Evolutionary conservation across 23 red algal genomes (phyloP).

Genomic region (Cyanidiococcus yangmingshanensis): DNA sequence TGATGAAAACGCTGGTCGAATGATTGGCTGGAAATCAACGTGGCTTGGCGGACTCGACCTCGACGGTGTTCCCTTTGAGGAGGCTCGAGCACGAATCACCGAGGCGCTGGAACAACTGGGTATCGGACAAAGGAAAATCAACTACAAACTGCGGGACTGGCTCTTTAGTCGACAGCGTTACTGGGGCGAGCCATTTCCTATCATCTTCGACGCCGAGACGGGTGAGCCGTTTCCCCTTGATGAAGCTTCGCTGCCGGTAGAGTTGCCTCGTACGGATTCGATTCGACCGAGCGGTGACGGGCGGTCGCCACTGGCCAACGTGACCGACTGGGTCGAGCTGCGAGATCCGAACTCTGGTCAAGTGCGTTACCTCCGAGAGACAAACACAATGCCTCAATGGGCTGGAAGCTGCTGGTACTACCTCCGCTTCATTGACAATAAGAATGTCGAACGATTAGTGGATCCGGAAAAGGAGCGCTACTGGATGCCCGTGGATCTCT

Average conservation of each 20-base stretch:
- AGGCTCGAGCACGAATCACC: conserved; percentile 45
- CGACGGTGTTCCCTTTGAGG: conserved; percentile 32
- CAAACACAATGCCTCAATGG: conserved; percentile 99
- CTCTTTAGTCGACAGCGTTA: conserved; percentile 96
- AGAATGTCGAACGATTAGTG: conserved; percentile 50
- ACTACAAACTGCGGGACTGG: conserved; percentile 98
- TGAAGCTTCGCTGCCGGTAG: conserved; percentile 61
- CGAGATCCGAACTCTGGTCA: conserved; percentile 24
- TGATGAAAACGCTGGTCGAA: neutral
- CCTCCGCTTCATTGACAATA: conserved; percentile 85
- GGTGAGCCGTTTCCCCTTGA: conserved; percentile 45
- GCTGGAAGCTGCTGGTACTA: conserved; percentile 99
- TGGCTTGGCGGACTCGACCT: conserved; percentile 44
- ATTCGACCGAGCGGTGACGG: conserved; percentile 68
- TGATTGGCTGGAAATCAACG: neutral
- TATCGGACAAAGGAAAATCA: conserved; percentile 36
- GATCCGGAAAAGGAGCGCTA: conserved; percentile 72
- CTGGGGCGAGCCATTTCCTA: conserved; percentile 99
- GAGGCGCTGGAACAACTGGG: conserved; percentile 38
- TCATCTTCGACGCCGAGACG: conserved; percentile 67
- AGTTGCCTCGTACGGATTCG: conserved; percentile 50
- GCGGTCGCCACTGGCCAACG: conserved; percentile 67
- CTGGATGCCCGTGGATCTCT: conserved; percentile 99
- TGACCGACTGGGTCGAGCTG: conserved; percentile 62
- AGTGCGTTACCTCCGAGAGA: conserved; percentile 53